Evolutionary conservation across 2,329 filamentous ascomycete species (phyloP), one percentile per base, ranked within the genome.

Genomic region (Ustulina deusta): DNA sequence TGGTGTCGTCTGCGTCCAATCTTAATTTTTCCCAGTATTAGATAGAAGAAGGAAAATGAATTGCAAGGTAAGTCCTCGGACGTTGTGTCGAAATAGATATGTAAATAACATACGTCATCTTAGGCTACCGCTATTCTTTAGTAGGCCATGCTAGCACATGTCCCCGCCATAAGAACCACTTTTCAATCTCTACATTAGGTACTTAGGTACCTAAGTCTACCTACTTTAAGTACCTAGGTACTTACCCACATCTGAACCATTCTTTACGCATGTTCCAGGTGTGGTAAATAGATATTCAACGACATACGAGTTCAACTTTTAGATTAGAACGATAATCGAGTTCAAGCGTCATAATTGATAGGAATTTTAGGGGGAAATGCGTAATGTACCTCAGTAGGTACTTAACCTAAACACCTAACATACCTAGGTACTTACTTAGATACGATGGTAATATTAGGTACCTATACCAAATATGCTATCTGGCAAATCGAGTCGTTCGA

Each of bases 31-130:
- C 34, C 7, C 40, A 20, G 34, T 32, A 25, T 13, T 52, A 38
- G 10, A 29, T 44, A 29, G 15, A 11, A 42, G n/a, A 22, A 13
- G n/a, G 11, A n/a, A 49, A 44, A 13, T 15, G 36, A 29, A 32
- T 32, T 29, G 13, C 6, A 57, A 52, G 46, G 27, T 11, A n/a
- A 38, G 34, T 46, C 46, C 15, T n/a, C 17, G 27, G 13, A 52
- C 25, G 38, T 25, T 9, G 20, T 46, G 44, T 34, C 27, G 25
- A 22, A 10, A 7, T n/a, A 44, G 36, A 15, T 3, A 22, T 42
- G 25, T n/a, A 46, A 46, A n/a, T 7, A 20, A 40, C 61, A 49
- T 64, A 64, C 42, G n/a, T 48, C 63, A 56, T 65, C 46, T 22
- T 22, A 5, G 3, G 25, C 46, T 56, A 38, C 52, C 17, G 51